Percentiles rank a stretch among this genome's conserved stretches.
Evolutionary conservation across 176 grass and related monocot genomes (phyloP).

Genomic region (Poa annua): DNA sequence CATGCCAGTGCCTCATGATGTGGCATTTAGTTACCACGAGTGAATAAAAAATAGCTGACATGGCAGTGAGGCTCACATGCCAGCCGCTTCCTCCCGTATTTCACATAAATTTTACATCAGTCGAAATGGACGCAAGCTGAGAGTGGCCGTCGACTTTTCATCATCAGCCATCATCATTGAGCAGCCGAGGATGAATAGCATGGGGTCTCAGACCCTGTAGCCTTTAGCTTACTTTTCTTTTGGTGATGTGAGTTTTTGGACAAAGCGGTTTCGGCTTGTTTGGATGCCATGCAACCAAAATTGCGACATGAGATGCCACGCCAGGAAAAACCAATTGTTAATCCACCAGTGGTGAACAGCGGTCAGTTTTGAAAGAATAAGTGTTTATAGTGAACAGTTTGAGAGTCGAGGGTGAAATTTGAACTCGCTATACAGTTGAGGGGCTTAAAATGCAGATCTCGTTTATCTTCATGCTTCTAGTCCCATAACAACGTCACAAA

Average conservation of each 20-base stretch:
- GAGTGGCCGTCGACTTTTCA: background rate
- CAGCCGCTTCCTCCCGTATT: background rate
- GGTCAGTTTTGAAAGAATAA: background rate
- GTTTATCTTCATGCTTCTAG: slow-evolving; percentile 1
- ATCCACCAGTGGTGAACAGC: background rate
- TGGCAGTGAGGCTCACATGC: background rate
- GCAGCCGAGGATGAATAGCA: background rate
- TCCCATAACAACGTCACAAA: background rate
- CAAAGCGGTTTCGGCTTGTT: background rate
- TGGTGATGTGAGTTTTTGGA: background rate
- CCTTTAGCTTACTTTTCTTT: slow-evolving; percentile 4
- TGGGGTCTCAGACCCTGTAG: background rate
- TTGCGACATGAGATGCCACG: background rate
- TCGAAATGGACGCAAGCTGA: background rate
- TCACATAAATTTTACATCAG: background rate
- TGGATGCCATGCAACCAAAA: background rate
- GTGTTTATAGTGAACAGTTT: background rate
- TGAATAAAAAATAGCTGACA: background rate
- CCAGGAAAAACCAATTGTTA: background rate
- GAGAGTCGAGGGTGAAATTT: background rate
- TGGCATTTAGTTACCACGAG: background rate
- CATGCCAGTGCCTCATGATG: background rate
- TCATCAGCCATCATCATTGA: background rate
- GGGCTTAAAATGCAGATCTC: background rate
- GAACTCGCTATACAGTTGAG: background rate